phyloP scores from a whole-genome alignment of 495 filamentous ascomycete species.

The Pyrenula massariospora region DNA sequence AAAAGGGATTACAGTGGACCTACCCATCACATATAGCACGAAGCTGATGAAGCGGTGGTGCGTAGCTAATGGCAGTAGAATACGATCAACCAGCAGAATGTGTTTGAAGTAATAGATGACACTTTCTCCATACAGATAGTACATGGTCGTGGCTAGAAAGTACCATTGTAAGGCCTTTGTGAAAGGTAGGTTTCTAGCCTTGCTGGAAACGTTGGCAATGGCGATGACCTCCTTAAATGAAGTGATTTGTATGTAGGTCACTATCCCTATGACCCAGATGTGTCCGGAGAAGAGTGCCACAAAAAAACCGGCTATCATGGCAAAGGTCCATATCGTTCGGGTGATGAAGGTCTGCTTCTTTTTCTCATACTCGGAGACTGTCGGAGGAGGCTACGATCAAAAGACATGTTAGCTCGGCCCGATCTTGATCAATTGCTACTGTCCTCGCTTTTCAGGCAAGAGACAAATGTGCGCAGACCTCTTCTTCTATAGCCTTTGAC shows the following conservation, averaged over 20 bases:
- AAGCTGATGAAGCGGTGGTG: slow-evolving; percentile 99
- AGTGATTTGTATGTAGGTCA: slow-evolving; percentile 87
- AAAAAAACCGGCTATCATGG: slow-evolving; percentile 96
- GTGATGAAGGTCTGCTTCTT: slow-evolving; percentile 98
- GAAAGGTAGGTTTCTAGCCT: slow-evolving; percentile 80
- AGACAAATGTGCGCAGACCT: too few relatives aligned
- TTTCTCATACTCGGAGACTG: slow-evolving; percentile 80
- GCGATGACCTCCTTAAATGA: slow-evolving; percentile 99
- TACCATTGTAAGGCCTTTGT: slow-evolving; percentile 98
- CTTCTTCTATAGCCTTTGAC: slow-evolving; percentile 34
- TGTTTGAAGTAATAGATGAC: slow-evolving; percentile 99
- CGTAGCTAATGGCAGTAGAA: slow-evolving; percentile 84
- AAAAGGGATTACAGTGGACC: slow-evolving; percentile 18
- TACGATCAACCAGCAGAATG: slow-evolving; percentile 86
- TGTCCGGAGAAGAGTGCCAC: slow-evolving; percentile 84
- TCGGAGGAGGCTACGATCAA: slow-evolving; percentile 29
- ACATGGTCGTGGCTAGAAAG: slow-evolving; percentile 97
- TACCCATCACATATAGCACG: slow-evolving; percentile 91
- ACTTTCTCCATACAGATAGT: slow-evolving; percentile 96
- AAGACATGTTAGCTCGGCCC: slow-evolving; percentile 9
- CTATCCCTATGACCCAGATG: slow-evolving; percentile 87
- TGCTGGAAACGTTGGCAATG: slow-evolving; percentile 87
- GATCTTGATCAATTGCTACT: too few relatives aligned
- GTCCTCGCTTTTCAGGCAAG: too few relatives aligned
- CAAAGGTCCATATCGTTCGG: slow-evolving; percentile 92